Evolutionary conservation across 495 filamentous ascomycete species (phyloP).

Genomic region (Podospora bellae-mahoneyi): DNA sequence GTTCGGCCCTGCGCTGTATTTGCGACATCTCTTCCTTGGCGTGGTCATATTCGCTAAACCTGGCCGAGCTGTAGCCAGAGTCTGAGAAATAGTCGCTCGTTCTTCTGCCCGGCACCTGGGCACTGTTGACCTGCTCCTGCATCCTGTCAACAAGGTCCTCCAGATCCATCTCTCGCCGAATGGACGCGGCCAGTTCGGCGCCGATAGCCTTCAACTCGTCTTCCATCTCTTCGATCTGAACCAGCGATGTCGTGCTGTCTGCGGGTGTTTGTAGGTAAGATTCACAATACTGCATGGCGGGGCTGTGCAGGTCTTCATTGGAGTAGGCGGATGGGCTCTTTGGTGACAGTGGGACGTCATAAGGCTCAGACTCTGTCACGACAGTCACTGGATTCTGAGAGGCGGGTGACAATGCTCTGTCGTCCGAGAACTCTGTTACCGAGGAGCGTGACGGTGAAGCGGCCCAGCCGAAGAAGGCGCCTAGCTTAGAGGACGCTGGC

Average conservation of each 20-base stretch:
- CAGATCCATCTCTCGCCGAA: conserved; percentile 91
- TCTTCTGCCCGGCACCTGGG: conserved; percentile 62
- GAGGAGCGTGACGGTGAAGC: conserved; percentile 41
- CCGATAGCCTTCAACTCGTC: conserved; percentile 91
- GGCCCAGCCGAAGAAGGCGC: conserved; percentile 52
- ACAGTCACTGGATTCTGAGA: conserved; percentile 37
- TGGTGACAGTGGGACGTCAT: conserved; percentile 41
- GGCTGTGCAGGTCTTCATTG: conserved; percentile 33
- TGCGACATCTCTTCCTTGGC: conserved; percentile 81
- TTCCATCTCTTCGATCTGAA: conserved; percentile 73
- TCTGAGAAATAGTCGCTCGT: conserved; percentile 99
- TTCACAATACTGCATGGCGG: conserved; percentile 41
- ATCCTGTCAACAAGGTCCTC: conserved; percentile 89
- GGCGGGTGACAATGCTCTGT: conserved; percentile 46
- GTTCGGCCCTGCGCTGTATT: conserved; percentile 77
- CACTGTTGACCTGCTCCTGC: conserved; percentile 66
- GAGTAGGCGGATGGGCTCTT: conserved; percentile 27
- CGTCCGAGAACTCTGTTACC: conserved; percentile 47
- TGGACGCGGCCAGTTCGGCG: conserved; percentile 85
- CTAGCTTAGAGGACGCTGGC: conserved; percentile 50
- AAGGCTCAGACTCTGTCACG: conserved; percentile 29
- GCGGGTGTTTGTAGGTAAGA: conserved; percentile 46
- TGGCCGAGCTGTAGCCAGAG: conserved; percentile 81
- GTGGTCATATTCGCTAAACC: conserved; percentile 62
- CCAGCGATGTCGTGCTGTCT: conserved; percentile 36